Conservation (phyloP, 179 eudicot species). For the Beta macrorhiza region DNA sequence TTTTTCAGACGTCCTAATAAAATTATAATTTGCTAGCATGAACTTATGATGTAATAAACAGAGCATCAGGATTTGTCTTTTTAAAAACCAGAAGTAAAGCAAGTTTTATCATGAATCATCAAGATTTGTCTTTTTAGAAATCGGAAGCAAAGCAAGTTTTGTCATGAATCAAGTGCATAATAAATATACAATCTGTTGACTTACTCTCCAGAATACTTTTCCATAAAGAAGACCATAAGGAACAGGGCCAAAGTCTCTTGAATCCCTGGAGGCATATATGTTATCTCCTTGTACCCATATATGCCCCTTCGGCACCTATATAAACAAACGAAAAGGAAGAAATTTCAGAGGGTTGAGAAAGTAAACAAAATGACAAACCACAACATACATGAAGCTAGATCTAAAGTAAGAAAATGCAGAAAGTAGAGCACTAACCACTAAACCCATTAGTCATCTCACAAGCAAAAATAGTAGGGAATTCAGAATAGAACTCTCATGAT, state of each 20-base stretch:
- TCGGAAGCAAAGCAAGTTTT: background rate
- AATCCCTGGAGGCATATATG: slow-evolving; percentile 55
- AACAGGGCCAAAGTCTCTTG: slow-evolving; percentile 72
- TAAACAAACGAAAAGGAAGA: background rate
- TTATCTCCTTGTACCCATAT: slow-evolving; percentile 91
- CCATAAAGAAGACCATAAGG: slow-evolving; percentile 66
- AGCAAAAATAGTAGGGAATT: background rate
- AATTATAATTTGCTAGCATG: background rate
- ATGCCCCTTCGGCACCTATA: slow-evolving; percentile 83
- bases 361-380: background rate
- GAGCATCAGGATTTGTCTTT: background rate
- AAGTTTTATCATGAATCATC: background rate
- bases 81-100: background rate
- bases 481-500: background rate
- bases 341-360: background rate
- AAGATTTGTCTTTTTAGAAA: background rate
- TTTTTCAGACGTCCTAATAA: background rate
- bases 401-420: background rate
- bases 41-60: slow-evolving; percentile 2
- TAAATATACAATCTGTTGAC: slow-evolving; percentile 11
- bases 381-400: background rate
- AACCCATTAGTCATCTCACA: background rate
- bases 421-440: background rate
- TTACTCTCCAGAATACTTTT: slow-evolving; percentile 66
- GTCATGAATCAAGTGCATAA: background rate